phyloP scores from a whole-genome alignment of 257 asterid genomes.

The Cinchona pubescens region DNA sequence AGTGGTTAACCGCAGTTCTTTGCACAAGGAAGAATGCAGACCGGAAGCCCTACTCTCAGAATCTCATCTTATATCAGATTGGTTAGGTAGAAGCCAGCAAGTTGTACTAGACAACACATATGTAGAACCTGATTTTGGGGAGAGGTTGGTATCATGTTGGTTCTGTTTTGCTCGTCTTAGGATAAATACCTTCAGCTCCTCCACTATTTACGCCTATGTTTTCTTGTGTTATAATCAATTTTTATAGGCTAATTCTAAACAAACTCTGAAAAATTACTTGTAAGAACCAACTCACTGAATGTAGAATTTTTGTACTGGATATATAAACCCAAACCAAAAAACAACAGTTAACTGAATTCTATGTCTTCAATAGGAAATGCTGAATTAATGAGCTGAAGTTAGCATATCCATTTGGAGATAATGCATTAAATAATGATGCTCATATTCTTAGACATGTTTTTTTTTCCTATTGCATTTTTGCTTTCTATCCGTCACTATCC shows the following conservation, averaged over 20 bases:
- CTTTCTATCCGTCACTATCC: constrained; percentile 22
- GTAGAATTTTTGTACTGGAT: background rate
- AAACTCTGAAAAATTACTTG: background rate
- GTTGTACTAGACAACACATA: constrained; percentile 33
- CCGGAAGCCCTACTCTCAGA: constrained; percentile 61
- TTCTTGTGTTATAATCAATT: background rate
- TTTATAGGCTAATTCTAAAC: background rate
- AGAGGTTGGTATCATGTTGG: constrained; percentile 59
- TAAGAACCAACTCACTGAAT: background rate
- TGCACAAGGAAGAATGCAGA: constrained; percentile 45
- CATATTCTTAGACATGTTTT: background rate
- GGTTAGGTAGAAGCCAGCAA: constrained; percentile 64
- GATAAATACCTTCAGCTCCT: constrained; percentile 1
- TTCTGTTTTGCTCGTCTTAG: constrained; percentile 4
- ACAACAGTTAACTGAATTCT: background rate
- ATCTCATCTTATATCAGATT: constrained; percentile 84
- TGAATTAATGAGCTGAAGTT: background rate
- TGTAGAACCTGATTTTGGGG: constrained; percentile 88
- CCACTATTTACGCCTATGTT: background rate
- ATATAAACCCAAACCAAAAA: background rate
- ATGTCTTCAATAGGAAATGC: background rate
- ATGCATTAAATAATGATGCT: background rate
- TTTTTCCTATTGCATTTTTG: background rate
- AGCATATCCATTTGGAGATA: background rate
- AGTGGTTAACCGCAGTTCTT: constrained; percentile 29